Percentiles rank a stretch among this genome's conserved stretches.
Evolutionary conservation across 352 stramenopile genomes (phyloP).

Genomic region (Phytophthora hybrid): DNA sequence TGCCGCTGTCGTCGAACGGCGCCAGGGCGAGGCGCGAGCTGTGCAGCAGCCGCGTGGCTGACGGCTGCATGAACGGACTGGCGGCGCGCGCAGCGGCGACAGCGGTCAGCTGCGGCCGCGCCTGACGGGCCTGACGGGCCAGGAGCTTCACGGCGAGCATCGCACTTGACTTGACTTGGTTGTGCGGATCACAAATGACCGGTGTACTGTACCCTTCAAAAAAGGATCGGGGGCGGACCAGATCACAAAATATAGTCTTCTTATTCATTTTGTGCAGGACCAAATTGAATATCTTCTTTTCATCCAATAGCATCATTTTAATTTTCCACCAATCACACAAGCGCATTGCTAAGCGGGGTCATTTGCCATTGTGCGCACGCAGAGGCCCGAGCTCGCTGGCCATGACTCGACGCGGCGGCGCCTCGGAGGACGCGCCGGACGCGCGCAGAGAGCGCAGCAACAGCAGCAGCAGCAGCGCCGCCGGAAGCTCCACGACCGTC

Average conservation of each 20-base stretch:
- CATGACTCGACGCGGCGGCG: slow-evolving; percentile 44
- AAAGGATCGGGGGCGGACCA: slow-evolving; percentile 6
- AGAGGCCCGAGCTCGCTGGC: slow-evolving; percentile 16
- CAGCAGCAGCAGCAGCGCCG: slow-evolving; percentile 30
- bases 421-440: slow-evolving; percentile 23
- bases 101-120: slow-evolving; percentile 22
- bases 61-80: slow-evolving; percentile 26
- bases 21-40: slow-evolving; percentile 41
- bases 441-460: slow-evolving; percentile 36
- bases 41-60: slow-evolving; percentile 31
- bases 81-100: not conserved
- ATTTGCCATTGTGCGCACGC: slow-evolving; percentile 31
- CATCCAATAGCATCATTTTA: not conserved
- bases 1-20: slow-evolving; percentile 51
- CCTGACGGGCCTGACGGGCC: too few relatives aligned
- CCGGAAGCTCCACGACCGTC: slow-evolving; percentile 20
- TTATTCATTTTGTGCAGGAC: not conserved
- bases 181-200: not conserved
- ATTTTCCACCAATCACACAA: slow-evolving; percentile 16
- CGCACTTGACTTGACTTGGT: too few relatives aligned
- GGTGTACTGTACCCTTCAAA: not conserved
- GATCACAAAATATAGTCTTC: not conserved
- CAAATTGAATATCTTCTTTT: not conserved
- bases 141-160: slow-evolving; percentile 48
- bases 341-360: not conserved